These are phyloP conservation scores for Trametes versicolor DNA, from an alignment of 1,284 basidiomycete genomes.

Conservation along the genomic window DNA sequence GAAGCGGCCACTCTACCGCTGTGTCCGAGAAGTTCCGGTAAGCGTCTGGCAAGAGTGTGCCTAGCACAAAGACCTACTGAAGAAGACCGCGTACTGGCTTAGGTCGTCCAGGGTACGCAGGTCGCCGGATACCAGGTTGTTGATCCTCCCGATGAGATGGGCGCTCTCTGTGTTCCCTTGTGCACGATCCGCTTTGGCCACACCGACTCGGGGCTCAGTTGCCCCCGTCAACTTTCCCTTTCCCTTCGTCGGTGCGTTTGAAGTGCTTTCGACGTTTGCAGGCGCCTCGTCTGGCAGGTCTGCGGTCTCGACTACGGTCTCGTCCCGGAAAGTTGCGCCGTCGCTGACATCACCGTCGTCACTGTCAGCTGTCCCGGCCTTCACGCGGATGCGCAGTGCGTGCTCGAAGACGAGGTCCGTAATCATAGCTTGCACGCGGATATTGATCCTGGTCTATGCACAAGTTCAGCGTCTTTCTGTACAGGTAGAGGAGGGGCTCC, in stretches of 20 bases:
- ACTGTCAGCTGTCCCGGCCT: constrained; percentile 39
- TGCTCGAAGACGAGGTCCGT: constrained; percentile 69
- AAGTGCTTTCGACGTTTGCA: constrained; percentile 1
- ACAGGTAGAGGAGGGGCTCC: not conserved
- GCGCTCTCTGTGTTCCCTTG: constrained; percentile 39
- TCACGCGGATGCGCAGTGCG: constrained; percentile 62
- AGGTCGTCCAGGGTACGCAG: constrained; percentile 21
- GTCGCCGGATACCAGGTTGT: constrained; percentile 39
- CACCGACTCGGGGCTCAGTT: not conserved
- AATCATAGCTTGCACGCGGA: constrained; percentile 44
- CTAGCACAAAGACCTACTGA: constrained; percentile 8
- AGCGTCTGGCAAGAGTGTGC: not conserved
- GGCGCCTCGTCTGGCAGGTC: constrained; percentile 40
- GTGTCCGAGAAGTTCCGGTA: not conserved
- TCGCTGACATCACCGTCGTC: not conserved
- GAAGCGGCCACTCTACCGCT: constrained; percentile 32
- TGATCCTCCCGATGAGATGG: constrained; percentile 61
- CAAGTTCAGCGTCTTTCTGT: constrained; percentile 56
- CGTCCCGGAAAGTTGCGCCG: constrained; percentile 33
- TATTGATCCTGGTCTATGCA: not conserved
- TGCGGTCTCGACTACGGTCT: constrained; percentile 4
- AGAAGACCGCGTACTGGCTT: constrained; percentile 12
- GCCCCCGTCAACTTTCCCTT: constrained; percentile 1
- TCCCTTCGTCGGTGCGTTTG: constrained; percentile 25
- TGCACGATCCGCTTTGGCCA: constrained; percentile 22